Conservation (phyloP, 352 stramenopile species). For the Phytophthora sansomeana region DNA sequence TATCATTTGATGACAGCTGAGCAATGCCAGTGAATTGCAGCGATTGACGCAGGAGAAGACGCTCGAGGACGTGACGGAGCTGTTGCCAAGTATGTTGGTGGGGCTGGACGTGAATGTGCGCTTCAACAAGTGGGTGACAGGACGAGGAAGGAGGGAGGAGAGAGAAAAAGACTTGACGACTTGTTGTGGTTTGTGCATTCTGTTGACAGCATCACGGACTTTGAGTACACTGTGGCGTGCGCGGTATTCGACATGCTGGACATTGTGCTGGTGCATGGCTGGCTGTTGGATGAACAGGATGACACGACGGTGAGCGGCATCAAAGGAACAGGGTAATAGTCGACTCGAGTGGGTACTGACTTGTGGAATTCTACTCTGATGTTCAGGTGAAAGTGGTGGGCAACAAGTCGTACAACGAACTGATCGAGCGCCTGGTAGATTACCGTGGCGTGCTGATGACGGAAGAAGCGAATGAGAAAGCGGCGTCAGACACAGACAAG, state of each 20-base stretch:
- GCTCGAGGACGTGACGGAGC: slow-evolving; percentile 88
- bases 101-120: slow-evolving; percentile 99
- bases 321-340: background rate
- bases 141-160: background rate
- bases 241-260: slow-evolving; percentile 97
- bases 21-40: slow-evolving; percentile 57
- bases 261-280: slow-evolving; percentile 97
- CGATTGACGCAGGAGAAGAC: slow-evolving; percentile 85
- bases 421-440: slow-evolving; percentile 95
- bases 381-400: slow-evolving; percentile 77
- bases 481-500: slow-evolving; percentile 18
- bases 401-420: slow-evolving; percentile 97
- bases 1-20: slow-evolving; percentile 41
- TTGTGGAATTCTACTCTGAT: slow-evolving; percentile 13
- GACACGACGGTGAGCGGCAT: slow-evolving; percentile 70
- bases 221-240: slow-evolving; percentile 96
- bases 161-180: background rate
- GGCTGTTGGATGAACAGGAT: slow-evolving; percentile 96
- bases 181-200: too few relatives aligned
- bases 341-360: slow-evolving; percentile 1
- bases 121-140: slow-evolving; percentile 87
- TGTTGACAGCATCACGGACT: slow-evolving; percentile 76
- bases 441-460: slow-evolving; percentile 79
- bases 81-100: slow-evolving; percentile 95
- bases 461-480: slow-evolving; percentile 42